A percentile compares a stretch with the other conserved stretches of the same genome.
Evolutionary conservation across 2,329 filamentous ascomycete species (phyloP).

Genomic region (Teratosphaeria pseudoeucalypti): DNA sequence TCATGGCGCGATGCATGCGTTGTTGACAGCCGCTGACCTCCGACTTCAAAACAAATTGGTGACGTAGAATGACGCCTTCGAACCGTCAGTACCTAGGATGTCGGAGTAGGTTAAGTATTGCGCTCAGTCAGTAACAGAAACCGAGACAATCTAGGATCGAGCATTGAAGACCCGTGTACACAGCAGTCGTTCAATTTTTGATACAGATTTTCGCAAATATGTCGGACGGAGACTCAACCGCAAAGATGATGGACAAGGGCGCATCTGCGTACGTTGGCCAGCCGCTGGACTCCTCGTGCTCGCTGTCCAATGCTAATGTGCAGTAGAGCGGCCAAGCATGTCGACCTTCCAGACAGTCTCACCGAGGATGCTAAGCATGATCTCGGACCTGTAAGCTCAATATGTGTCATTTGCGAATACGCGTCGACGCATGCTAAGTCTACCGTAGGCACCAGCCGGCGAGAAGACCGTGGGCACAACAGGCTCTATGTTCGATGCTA

Average conservation of each 20-base stretch:
- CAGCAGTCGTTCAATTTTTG: neutral
- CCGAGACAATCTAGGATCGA: neutral
- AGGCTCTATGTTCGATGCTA: slow-evolving; percentile 18
- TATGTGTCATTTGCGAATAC: neutral
- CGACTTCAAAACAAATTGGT: neutral
- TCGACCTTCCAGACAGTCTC: slow-evolving; percentile 14
- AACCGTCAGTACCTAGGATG: neutral
- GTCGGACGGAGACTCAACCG: slow-evolving; percentile 17
- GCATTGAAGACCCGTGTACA: neutral
- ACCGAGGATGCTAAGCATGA: slow-evolving; percentile 16
- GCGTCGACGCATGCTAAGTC: neutral
- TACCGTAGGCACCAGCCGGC: slow-evolving; percentile 7
- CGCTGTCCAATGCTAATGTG: neutral
- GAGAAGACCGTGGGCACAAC: slow-evolving; percentile 17
- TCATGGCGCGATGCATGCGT: too few relatives aligned
- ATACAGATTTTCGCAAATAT: neutral
- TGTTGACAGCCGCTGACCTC: too few relatives aligned
- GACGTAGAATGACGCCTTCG: neutral
- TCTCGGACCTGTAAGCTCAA: slow-evolving; percentile 8
- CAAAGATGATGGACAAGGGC: slow-evolving; percentile 16
- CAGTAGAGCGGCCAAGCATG: slow-evolving; percentile 6
- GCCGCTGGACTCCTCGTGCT: neutral
- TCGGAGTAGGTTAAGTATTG: neutral
- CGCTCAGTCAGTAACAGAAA: neutral
- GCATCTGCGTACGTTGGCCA: slow-evolving; percentile 13